phyloP scores from a whole-genome alignment of 1,139 yeast species.

The Petasospora rhodanensis region DNA sequence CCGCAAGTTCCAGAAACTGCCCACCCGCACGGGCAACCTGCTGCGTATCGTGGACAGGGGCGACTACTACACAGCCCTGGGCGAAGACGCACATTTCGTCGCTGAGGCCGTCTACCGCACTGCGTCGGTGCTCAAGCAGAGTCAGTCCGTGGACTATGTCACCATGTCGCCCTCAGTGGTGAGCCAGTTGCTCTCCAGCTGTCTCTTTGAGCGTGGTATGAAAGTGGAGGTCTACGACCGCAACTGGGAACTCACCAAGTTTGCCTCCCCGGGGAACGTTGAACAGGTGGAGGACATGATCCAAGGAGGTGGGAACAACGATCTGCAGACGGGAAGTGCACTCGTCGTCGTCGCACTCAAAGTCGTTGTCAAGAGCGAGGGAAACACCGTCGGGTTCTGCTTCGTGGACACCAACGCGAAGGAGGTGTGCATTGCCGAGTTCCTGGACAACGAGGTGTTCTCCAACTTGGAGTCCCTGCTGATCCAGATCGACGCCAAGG shows the following conservation, averaged over 20 bases:
- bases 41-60: constrained; percentile 71
- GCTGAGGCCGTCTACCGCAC: constrained; percentile 86
- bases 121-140: constrained; percentile 66
- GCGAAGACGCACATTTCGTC: constrained; percentile 71
- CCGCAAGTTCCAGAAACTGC: constrained; percentile 49
- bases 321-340: constrained; percentile 48
- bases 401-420: constrained; percentile 71
- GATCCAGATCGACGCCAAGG: constrained; percentile 86
- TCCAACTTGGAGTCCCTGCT: constrained; percentile 81
- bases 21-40: constrained; percentile 43
- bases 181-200: constrained; percentile 56
- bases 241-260: constrained; percentile 51
- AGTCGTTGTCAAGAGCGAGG: constrained; percentile 39
- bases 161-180: constrained; percentile 77
- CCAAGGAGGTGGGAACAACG: constrained; percentile 26
- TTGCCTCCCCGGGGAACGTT: constrained; percentile 89
- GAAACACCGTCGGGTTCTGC: constrained; percentile 68
- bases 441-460: constrained; percentile 80
- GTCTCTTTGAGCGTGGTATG: constrained; percentile 64
- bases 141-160: constrained; percentile 48
- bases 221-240: constrained; percentile 73
- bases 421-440: constrained; percentile 69
- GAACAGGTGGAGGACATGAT: constrained; percentile 76
- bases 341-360: constrained; percentile 78
- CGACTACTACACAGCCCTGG: constrained; percentile 73